These are phyloP conservation scores for Lotmaria passim DNA, from an alignment of 208 protist genomes.

Conservation along the genomic window DNA sequence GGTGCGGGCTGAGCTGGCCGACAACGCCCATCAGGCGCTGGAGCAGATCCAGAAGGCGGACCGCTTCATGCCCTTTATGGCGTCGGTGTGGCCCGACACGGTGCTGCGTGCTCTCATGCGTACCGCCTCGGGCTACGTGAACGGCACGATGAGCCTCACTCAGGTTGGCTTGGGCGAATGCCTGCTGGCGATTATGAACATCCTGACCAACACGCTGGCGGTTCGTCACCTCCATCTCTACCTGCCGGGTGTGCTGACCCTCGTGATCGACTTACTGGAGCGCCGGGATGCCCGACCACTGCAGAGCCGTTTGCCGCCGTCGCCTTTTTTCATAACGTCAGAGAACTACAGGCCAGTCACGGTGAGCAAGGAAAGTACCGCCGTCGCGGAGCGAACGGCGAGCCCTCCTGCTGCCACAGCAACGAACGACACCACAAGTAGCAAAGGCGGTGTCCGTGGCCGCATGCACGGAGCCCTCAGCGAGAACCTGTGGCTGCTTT, in stretches of 20 bases:
- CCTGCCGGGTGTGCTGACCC: conserved; percentile 63
- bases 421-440: neutral
- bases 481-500: conserved; percentile 33
- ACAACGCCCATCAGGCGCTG: conserved; percentile 27
- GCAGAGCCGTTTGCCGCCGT: conserved; percentile 8
- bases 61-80: conserved; percentile 32
- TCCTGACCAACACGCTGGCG: conserved; percentile 58
- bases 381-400: neutral
- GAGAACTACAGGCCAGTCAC: neutral
- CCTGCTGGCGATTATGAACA: conserved; percentile 60
- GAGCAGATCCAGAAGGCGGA: conserved; percentile 36
- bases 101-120: conserved; percentile 66
- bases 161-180: conserved; percentile 72
- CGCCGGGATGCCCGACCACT: conserved; percentile 19
- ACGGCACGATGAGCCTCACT: conserved; percentile 61
- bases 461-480: conserved; percentile 17
- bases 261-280: conserved; percentile 51
- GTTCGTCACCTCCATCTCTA: conserved; percentile 57
- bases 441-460: neutral
- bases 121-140: conserved; percentile 61
- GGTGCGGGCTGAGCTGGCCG: conserved; percentile 29
- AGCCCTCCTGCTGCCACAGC: neutral
- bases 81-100: conserved; percentile 66
- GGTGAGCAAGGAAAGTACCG: neutral
- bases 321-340: conserved; percentile 16